A percentile compares a stretch with the other conserved stretches of the same genome.
Conservation (phyloP, 1,284 basidiomycete genomes). For the Rhizopogon parksii region DNA sequence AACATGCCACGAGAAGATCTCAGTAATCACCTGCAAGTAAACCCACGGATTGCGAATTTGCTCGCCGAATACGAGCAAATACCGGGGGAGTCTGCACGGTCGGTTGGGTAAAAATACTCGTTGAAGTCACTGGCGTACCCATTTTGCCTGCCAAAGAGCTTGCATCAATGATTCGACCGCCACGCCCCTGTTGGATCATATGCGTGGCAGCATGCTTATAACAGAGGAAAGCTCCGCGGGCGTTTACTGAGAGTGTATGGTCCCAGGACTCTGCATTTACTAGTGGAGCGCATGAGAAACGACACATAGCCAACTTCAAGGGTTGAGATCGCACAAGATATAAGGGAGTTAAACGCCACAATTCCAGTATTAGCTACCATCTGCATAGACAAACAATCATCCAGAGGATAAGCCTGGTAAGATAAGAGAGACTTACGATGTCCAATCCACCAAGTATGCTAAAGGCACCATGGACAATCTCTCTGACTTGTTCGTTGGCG, state of each 20-base stretch:
- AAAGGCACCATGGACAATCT: constrained; percentile 1
- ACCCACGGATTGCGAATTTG: constrained; percentile 25
- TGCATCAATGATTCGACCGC: constrained; percentile 35
- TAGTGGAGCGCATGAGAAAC: not conserved
- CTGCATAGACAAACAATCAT: constrained; percentile 1
- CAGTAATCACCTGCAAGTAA: constrained; percentile 16
- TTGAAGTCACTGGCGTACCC: not conserved
- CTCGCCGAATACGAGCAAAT: constrained; percentile 11
- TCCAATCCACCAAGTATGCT: constrained; percentile 4
- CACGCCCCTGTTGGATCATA: constrained; percentile 37
- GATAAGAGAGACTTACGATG: constrained; percentile 1
- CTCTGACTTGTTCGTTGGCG: constrained; percentile 4
- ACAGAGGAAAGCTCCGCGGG: constrained; percentile 20
- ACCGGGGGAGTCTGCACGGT: not conserved
- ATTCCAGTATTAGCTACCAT: constrained; percentile 21
- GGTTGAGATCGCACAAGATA: not conserved
- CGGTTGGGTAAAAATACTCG: not conserved
- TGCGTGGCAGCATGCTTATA: constrained; percentile 31
- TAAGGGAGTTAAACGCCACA: not conserved
- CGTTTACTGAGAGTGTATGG: constrained; percentile 16
- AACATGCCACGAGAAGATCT: not conserved
- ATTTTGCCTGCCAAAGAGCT: constrained; percentile 18
- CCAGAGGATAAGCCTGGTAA: not conserved
- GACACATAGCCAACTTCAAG: not conserved
- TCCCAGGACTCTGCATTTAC: constrained; percentile 10